These are phyloP conservation scores for Saturnispora sanitii DNA, from an alignment of 805 yeast genomes.

Conservation along the genomic window DNA sequence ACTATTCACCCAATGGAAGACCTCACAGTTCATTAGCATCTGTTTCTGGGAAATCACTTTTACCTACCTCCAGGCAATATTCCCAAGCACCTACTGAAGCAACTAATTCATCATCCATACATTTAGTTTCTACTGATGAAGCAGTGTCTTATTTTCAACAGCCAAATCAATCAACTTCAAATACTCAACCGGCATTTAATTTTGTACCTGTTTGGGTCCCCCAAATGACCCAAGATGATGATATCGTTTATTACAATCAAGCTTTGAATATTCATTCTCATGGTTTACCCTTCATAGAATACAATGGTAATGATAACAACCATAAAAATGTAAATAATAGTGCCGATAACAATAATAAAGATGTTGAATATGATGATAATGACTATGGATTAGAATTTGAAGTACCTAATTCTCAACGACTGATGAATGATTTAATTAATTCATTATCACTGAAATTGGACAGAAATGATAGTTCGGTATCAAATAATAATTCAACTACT, in stretches of 20 bases:
- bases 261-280: conserved; percentile 50
- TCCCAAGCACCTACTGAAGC: conserved; percentile 13
- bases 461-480: background rate
- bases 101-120: conserved; percentile 10
- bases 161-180: conserved; percentile 13
- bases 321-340: no score
- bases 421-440: conserved; percentile 16
- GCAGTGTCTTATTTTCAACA: conserved; percentile 21
- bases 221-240: conserved; percentile 43
- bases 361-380: conserved; percentile 28
- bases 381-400: conserved; percentile 27
- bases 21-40: conserved; percentile 7
- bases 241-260: conserved; percentile 49
- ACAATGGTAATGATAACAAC: conserved; percentile 28
- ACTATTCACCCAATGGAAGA: conserved; percentile 5
- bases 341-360: no score
- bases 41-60: background rate
- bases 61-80: conserved; percentile 11
- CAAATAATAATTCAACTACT: background rate
- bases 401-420: conserved; percentile 18
- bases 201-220: conserved; percentile 52
- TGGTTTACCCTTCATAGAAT: conserved; percentile 42
- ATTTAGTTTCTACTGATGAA: conserved; percentile 21
- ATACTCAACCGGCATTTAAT: conserved; percentile 21
- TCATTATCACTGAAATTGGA: conserved; percentile 14